Evolutionary conservation across 768 basidiomycete species (phyloP), one percentile per base, ranked within the genome.

Genomic region (Lentinula guzmanii): DNA sequence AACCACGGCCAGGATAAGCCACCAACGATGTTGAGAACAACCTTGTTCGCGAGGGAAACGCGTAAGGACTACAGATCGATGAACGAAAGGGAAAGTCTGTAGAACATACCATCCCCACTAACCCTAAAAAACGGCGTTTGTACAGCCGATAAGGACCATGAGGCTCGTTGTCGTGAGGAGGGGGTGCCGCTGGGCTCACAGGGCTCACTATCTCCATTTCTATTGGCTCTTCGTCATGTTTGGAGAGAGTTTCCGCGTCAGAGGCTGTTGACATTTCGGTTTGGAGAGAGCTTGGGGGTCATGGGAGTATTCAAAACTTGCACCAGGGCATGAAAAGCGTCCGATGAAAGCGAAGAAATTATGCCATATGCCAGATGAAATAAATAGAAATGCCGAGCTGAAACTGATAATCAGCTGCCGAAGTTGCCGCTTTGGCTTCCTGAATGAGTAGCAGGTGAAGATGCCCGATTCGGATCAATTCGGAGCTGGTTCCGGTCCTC

Each of bases 1-100:
- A 93, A 94, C 91, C 91, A 94, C 3, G 88, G 81, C 82, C 85
- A 86, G 6, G 80, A 74, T 86, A 90, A 84, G 5, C 82, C 90
- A 2, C 80, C 75, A 10, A 85, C 79, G 43, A 87, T 69, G 58
- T 85, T 88, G 35, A 93, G 72, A 34, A 87, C 34, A 9, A 87
- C 76, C 90, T 90, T 46, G 1, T 50, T 21, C 48, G 15, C 18
- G 21, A 24, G 9, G 24, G n/a, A 6, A 10, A n/a, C 11, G 8
- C 2, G 9, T 39, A 39, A 8, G 13, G 7, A 8, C 0, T 39
- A 13, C 37, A 39, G 37, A 39, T 8, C 9, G 37, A 39, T 13
- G 28, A 28, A 28, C 28, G 28, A 39, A 8, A 39, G 5, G 13
- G 2, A 39, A 2, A 5, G 37, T 39, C 37, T 11, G 11, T 31